Evolutionary conservation across 1,284 basidiomycete species (phyloP).

Genomic region (Trametes versicolor): DNA sequence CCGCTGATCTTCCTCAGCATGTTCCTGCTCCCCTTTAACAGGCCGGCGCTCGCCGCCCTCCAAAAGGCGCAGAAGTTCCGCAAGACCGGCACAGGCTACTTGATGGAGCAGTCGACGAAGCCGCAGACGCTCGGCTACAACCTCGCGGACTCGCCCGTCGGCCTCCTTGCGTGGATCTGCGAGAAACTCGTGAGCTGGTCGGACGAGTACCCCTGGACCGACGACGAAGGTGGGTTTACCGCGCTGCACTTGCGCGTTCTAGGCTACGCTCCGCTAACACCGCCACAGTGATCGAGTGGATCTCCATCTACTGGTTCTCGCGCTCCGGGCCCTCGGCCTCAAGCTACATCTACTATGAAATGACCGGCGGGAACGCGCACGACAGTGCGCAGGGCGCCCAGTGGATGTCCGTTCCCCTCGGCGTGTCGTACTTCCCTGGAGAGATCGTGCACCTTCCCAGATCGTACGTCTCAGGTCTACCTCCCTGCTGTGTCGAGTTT

Average conservation of each 20-base stretch:
- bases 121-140: conserved; percentile 68
- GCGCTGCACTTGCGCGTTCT: background rate
- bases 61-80: conserved; percentile 45
- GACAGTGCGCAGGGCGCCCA: conserved; percentile 3
- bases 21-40: conserved; percentile 27
- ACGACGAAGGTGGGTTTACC: conserved; percentile 55
- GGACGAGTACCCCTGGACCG: conserved; percentile 59
- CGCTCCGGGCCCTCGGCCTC: conserved; percentile 62
- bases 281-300: conserved; percentile 61
- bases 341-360: conserved; percentile 62
- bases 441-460: conserved; percentile 46
- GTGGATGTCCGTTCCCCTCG: conserved; percentile 54
- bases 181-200: conserved; percentile 64
- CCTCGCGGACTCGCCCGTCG: conserved; percentile 64
- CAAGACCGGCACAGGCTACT: conserved; percentile 51
- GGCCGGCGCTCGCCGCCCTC: conserved; percentile 41
- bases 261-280: too few relatives aligned
- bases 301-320: conserved; percentile 69
- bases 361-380: conserved; percentile 8
- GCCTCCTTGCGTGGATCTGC: conserved; percentile 68
- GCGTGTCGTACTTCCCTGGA: conserved; percentile 59
- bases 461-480: conserved; percentile 47
- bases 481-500: too few relatives aligned
- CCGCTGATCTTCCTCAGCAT: conserved; percentile 13
- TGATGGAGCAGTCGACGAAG: conserved; percentile 53